Conservation (phyloP, 2,329 filamentous ascomycete species). For the Neofusicoccum umdonicola region DNA sequence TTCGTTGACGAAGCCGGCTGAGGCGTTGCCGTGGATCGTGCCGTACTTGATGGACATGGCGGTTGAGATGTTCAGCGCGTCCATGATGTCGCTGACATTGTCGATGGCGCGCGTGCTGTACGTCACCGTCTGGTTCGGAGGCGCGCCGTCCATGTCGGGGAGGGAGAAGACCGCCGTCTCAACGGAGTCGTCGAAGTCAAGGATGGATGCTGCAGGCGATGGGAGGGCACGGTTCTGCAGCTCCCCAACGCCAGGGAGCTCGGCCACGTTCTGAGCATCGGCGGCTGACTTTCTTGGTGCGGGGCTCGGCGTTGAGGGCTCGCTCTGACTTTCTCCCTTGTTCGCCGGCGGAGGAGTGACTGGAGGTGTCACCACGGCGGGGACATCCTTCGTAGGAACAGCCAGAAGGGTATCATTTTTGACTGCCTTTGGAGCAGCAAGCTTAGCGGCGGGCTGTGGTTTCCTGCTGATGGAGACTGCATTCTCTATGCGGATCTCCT, state of each 20-base stretch:
- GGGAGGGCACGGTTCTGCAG: neutral
- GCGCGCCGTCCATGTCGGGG: slow-evolving; percentile 14
- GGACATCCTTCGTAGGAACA: neutral
- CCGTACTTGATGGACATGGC: slow-evolving; percentile 40
- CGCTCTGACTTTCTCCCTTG: neutral
- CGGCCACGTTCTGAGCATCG: neutral
- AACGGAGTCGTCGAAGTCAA: slow-evolving; percentile 1
- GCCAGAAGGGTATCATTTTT: neutral
- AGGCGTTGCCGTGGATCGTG: slow-evolving; percentile 34
- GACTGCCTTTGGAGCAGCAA: neutral
- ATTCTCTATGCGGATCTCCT: slow-evolving; percentile 39
- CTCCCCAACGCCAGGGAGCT: neutral
- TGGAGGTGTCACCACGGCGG: slow-evolving; percentile 21
- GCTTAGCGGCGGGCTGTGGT: slow-evolving; percentile 16
- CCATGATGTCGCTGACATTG: slow-evolving; percentile 39
- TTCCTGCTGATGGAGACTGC: slow-evolving; percentile 29
- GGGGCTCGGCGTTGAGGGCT: neutral
- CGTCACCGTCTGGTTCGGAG: slow-evolving; percentile 31
- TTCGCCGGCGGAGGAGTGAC: slow-evolving; percentile 19
- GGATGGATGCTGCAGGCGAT: slow-evolving; percentile 2
- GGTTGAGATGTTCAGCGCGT: slow-evolving; percentile 40
- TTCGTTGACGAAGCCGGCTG: slow-evolving; percentile 31
- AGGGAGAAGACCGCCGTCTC: slow-evolving; percentile 11
- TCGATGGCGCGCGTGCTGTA: slow-evolving; percentile 32
- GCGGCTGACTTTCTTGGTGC: neutral